phyloP scores from a whole-genome alignment of 129 eudicot species.

The Smallanthus sonchifolius region DNA sequence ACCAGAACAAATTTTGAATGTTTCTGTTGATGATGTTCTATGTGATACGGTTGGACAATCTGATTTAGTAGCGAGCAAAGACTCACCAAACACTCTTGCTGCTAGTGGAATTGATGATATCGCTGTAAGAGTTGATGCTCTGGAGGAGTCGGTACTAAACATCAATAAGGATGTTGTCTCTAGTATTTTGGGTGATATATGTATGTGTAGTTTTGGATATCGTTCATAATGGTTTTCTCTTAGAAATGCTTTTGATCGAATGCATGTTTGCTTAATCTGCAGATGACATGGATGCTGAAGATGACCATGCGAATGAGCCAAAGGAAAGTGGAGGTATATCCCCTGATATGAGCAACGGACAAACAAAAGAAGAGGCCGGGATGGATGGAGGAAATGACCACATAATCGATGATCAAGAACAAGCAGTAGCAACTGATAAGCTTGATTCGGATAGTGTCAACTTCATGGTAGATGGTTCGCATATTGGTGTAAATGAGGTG shows the following conservation, averaged over 20 bases:
- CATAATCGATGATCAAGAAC: background rate
- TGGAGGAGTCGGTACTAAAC: background rate
- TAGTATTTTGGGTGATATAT: slow-evolving; percentile 13
- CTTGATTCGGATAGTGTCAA: background rate
- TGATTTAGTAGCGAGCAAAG: slow-evolving; percentile 1
- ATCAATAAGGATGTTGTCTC: slow-evolving; percentile 13
- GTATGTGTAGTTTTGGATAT: slow-evolving; percentile 11
- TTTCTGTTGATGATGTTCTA: slow-evolving; percentile 10
- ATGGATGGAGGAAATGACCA: background rate
- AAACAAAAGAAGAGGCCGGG: slow-evolving; percentile 4
- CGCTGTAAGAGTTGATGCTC: background rate
- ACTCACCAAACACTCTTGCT: slow-evolving; percentile 15
- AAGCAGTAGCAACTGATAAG: background rate
- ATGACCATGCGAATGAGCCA: background rate
- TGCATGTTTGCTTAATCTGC: background rate
- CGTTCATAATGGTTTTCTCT: background rate
- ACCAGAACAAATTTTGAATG: slow-evolving; percentile 4
- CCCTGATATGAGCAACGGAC: background rate
- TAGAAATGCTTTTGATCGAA: background rate
- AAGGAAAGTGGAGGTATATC: background rate
- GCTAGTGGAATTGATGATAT: background rate
- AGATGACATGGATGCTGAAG: slow-evolving; percentile 20
- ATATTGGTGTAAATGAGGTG: background rate
- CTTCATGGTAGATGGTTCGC: background rate
- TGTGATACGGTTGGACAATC: slow-evolving; percentile 19